Evolutionary conservation across 2,329 filamentous ascomycete genomes (phyloP), one percentile per base, ranked within the genome.

Genomic region (Pseudogymnoascus sp.): DNA sequence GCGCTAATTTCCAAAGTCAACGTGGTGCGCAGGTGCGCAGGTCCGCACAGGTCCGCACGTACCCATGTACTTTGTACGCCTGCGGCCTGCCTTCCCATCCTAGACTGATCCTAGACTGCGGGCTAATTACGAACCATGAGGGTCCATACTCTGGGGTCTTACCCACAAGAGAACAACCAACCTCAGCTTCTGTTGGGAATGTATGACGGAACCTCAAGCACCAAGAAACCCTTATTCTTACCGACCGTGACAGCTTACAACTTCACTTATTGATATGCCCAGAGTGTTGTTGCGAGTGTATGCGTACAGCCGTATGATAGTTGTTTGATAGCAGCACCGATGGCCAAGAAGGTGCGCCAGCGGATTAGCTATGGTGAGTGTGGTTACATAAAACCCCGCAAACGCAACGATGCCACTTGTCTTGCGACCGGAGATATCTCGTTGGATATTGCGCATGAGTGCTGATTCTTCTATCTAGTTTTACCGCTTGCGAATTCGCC

Each of bases 401-500:
- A 23, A 23, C 61, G 21, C 28, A 38, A 18, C 38, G 14, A 31
- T 38, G 49, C 21, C 21, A 38, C 40, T 62, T 31, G 35, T 55
- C 45, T 58, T 43, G 43, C 62, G 31, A 11, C 33, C 31, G 16
- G 23, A 21, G 37, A 58, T 35, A 14, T 16, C 18, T 40, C 33
- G 38, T 18, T 25, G 28, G 38, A 25, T 28, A 14, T 18, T 18
- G 25, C 38, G 18, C 14, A 33, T 37, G 40, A 62, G 33, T 55
- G 64, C 62, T 67, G 18, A 65, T 65, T 65, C 43, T 59, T 25
- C 18, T 64, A 18, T 62, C 55, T 71, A 88, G 87, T 91, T 76
- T 82, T 91, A 68, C 88, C 88, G 71, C 84, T 90, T 70, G 85
- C 87, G 65, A 87, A 89, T 75, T 86, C 85, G 63, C 83, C 86